Conservation (phyloP, 352 stramenopile genomes). For the Vaucheria bursata region DNA sequence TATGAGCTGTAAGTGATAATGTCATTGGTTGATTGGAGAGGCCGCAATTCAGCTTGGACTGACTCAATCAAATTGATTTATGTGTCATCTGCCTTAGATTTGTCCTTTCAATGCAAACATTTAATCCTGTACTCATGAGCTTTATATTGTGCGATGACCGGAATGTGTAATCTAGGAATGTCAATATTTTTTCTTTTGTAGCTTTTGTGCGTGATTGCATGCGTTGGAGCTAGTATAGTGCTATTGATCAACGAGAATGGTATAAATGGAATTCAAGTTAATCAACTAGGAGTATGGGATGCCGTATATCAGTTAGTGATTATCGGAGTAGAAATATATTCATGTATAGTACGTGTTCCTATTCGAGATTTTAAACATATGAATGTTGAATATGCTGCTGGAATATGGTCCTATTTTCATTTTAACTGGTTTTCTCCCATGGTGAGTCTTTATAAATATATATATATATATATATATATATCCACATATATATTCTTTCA, state of each 20-base stretch:
- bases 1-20: too few relatives aligned
- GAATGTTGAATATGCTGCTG: constrained; percentile 29
- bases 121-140: too few relatives aligned
- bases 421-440: constrained; percentile 38
- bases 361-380: constrained; percentile 10
- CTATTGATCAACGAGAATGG: not conserved
- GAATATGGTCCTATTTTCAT: constrained; percentile 31
- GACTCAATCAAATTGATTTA: too few relatives aligned
- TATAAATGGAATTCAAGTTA: not conserved
- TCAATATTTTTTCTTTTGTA: not conserved
- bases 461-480: not conserved
- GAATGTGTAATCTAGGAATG: too few relatives aligned
- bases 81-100: too few relatives aligned
- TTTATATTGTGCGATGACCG: too few relatives aligned
- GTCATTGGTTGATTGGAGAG: too few relatives aligned
- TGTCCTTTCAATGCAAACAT: too few relatives aligned
- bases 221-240: not conserved
- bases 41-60: too few relatives aligned
- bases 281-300: not conserved
- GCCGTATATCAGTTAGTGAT: not conserved
- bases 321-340: not conserved
- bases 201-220: not conserved
- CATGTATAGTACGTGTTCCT: not conserved
- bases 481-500: too few relatives aligned
- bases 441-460: not conserved